phyloP scores from a whole-genome alignment of 441 rosid species.

The Corymbia citriodora region DNA sequence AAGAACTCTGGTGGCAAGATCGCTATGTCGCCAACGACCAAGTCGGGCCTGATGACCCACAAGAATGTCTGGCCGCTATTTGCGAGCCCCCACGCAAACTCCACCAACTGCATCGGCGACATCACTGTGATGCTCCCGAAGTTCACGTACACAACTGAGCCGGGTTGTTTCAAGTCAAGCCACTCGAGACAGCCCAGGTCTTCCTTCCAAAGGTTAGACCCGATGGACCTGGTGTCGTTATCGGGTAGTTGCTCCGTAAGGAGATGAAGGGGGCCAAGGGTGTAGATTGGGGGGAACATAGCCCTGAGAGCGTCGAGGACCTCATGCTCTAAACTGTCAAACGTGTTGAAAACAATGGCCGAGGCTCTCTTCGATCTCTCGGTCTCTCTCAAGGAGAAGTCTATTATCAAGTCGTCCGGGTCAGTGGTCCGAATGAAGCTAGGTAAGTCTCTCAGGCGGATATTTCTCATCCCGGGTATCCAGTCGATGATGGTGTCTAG shows the following conservation, averaged over 20 bases:
- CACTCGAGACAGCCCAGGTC: constrained; percentile 3
- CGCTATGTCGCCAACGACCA: background rate
- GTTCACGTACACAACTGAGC: constrained; percentile 3
- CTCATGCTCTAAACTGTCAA: background rate
- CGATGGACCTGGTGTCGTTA: background rate
- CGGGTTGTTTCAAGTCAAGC: constrained; percentile 5
- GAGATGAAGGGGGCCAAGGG: constrained; percentile 4
- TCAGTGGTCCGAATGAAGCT: background rate
- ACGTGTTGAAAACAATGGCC: constrained; percentile 3
- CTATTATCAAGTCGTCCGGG: background rate
- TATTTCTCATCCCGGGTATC: background rate
- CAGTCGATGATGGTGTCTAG: background rate
- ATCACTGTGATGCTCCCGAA: constrained; percentile 6
- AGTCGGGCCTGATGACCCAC: constrained; percentile 11
- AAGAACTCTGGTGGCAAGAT: background rate
- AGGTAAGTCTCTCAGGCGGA: constrained; percentile 5
- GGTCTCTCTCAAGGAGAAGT: background rate
- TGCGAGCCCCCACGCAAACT: constrained; percentile 13
- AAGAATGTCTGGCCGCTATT: constrained; percentile 3
- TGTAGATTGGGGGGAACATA: background rate
- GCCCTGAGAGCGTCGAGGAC: background rate
- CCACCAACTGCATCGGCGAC: background rate
- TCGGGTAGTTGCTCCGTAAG: background rate
- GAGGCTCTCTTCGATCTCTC: background rate
- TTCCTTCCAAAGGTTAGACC: constrained; percentile 5